phyloP scores from a whole-genome alignment of 2,329 filamentous ascomycete genomes.

The Xylogone sp. region DNA sequence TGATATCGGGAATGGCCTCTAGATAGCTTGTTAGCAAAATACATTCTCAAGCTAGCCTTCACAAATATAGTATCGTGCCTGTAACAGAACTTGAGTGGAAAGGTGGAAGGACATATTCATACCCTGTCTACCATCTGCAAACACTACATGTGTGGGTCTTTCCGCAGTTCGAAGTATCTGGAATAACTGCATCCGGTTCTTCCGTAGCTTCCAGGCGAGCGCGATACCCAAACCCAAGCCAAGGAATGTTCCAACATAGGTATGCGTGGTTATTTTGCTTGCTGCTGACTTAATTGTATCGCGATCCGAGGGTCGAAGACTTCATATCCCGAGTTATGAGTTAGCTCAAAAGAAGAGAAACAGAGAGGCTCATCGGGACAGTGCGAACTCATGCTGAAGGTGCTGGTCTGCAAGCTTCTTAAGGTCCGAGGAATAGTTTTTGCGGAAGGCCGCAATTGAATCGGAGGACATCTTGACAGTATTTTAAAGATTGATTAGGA shows the following conservation, averaged over 20 bases:
- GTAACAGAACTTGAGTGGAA: too few relatives aligned
- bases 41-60: too few relatives aligned
- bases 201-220: conserved; percentile 53
- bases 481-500: too few relatives aligned
- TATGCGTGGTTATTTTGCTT: conserved; percentile 48
- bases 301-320: conserved; percentile 5
- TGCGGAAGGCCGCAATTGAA: conserved; percentile 40
- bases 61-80: too few relatives aligned
- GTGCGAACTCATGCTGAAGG: conserved; percentile 46
- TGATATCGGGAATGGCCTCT: conserved; percentile 61
- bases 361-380: background rate
- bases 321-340: background rate
- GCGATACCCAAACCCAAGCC: conserved; percentile 57
- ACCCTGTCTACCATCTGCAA: conserved; percentile 58
- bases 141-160: conserved; percentile 58
- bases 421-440: conserved; percentile 45
- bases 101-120: conserved; percentile 10
- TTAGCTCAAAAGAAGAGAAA: background rate
- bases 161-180: conserved; percentile 56
- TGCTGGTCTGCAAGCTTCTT: conserved; percentile 53
- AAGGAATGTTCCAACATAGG: conserved; percentile 54
- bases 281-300: conserved; percentile 38
- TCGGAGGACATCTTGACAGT: background rate
- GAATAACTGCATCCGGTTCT: conserved; percentile 55
- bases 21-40: too few relatives aligned